These are phyloP conservation scores for Inga leiocalycina DNA, from an alignment of 306 rosid species.

Conservation along the genomic window DNA sequence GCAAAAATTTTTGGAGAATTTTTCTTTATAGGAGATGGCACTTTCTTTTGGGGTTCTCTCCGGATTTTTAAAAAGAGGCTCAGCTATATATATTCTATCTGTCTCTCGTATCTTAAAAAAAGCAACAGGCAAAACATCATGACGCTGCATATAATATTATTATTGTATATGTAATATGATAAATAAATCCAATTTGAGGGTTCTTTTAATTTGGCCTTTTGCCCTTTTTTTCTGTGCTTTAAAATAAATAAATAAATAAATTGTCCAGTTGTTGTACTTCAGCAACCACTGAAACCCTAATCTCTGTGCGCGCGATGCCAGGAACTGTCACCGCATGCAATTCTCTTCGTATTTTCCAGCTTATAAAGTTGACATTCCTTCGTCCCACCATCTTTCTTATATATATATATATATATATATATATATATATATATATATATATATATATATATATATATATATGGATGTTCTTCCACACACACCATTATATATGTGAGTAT, in stretches of 20 bases:
- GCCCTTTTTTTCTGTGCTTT: background rate
- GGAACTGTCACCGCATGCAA: constrained; percentile 48
- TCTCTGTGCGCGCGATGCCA: constrained; percentile 54
- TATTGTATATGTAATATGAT: background rate
- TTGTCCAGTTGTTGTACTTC: constrained; percentile 36
- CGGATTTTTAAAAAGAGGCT: constrained; percentile 35
- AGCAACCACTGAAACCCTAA: constrained; percentile 15
- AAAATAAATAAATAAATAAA: background rate
- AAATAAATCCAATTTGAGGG: background rate
- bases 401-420: too few relatives aligned
- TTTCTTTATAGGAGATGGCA: constrained; percentile 10
- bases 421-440: too few relatives aligned
- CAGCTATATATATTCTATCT: constrained; percentile 23
- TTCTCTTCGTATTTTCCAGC: constrained; percentile 24
- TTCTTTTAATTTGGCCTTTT: background rate
- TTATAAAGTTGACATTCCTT: constrained; percentile 50
- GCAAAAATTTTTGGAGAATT: constrained; percentile 28
- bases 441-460: too few relatives aligned
- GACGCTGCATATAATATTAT: background rate
- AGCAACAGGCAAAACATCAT: background rate
- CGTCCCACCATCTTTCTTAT: constrained; percentile 17
- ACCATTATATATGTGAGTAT: background rate
- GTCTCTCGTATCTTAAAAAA: constrained; percentile 42
- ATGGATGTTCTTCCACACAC: background rate
- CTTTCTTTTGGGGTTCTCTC: constrained; percentile 26